Evolutionary conservation across 2,329 filamentous ascomycete species (phyloP).

Genomic region (Pestalotiopsis sp.): DNA sequence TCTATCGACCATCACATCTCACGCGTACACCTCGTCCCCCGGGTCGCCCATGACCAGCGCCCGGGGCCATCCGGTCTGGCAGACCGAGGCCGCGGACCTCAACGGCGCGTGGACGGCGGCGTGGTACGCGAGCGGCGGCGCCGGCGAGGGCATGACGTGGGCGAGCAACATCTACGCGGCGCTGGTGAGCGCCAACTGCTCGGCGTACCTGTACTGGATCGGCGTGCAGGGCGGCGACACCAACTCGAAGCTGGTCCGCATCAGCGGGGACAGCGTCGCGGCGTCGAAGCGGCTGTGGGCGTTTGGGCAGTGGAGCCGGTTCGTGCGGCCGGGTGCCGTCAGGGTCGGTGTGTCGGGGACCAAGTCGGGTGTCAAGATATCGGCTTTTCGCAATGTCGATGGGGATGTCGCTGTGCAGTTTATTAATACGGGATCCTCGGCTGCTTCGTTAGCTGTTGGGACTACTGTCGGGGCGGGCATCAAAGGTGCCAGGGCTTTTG

Average conservation of each 20-base stretch:
- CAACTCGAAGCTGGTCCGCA: slow-evolving; percentile 7
- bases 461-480: slow-evolving; percentile 16
- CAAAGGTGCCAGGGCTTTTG: slow-evolving; percentile 15
- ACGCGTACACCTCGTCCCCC: background rate
- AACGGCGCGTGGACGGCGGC: slow-evolving; percentile 42
- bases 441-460: slow-evolving; percentile 15
- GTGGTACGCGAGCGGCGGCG: slow-evolving; percentile 49
- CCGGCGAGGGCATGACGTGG: slow-evolving; percentile 57
- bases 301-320: slow-evolving; percentile 22
- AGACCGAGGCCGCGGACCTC: slow-evolving; percentile 49
- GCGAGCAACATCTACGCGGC: slow-evolving; percentile 55
- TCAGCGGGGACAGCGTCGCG: background rate
- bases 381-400: slow-evolving; percentile 8
- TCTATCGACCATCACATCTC: slow-evolving; percentile 1
- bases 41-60: background rate
- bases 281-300: slow-evolving; percentile 6
- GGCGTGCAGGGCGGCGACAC: slow-evolving; percentile 5
- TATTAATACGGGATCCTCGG: slow-evolving; percentile 22
- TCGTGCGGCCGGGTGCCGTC: slow-evolving; percentile 19
- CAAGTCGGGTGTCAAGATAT: slow-evolving; percentile 14
- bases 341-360: slow-evolving; percentile 18
- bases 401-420: background rate
- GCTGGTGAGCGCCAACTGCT: slow-evolving; percentile 49
- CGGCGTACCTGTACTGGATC: slow-evolving; percentile 56
- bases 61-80: slow-evolving; percentile 43